Base-by-base conservation (phyloP, 257 asterid species). In the Capsicum chinense region DNA sequence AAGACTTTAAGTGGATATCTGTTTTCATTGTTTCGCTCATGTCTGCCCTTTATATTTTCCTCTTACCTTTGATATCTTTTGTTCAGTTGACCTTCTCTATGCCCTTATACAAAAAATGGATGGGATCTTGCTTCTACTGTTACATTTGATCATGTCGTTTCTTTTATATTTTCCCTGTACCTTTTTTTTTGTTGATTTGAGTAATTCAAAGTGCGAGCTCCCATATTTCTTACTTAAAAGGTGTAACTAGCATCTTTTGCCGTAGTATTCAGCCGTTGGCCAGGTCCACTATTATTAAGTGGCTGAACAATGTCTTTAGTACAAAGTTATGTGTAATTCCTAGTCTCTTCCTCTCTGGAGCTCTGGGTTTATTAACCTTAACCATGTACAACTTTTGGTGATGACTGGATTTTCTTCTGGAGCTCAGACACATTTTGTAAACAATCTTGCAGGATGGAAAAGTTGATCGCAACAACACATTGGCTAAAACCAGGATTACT, bases 401-500 rank as follows among this genome's bases (percentile, higher is more conserved):
- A 74, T 74, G 19, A 74, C 81, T 59, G 63, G 71, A 62, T 52
- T 79, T 9, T 84, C 21, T 74, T 47, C 4, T 78, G 33, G 50
- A 52, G 66, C 8, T 78, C 64, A 54, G 82, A 78, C 48, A 78
- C 48, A 78, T 6, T 52, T 78, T 78, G 50, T 71, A 59, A 21
- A 59, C 88, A 82, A 84, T 85, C 83, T 79, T 83, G 64, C 91
- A 95, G 99, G 97, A 90, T 88, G 95, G 85, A 59, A 81, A 83
- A 17, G 85, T 56, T n/a, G 91, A 88, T 70, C 89, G 90, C 63
- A 90, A 82, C 87, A 42, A 74, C 58, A 57, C 69, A 82, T 86
- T 81, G 62, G 83, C 89, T 48, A 94, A 91, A 86, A 85, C 89
- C 78, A 90, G 95, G 88, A 88, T 92, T 85, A 95, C 98, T 56